These are phyloP conservation scores for Thalia dealbata DNA, from an alignment of 176 grass and related monocot species.

Conservation along the genomic window DNA sequence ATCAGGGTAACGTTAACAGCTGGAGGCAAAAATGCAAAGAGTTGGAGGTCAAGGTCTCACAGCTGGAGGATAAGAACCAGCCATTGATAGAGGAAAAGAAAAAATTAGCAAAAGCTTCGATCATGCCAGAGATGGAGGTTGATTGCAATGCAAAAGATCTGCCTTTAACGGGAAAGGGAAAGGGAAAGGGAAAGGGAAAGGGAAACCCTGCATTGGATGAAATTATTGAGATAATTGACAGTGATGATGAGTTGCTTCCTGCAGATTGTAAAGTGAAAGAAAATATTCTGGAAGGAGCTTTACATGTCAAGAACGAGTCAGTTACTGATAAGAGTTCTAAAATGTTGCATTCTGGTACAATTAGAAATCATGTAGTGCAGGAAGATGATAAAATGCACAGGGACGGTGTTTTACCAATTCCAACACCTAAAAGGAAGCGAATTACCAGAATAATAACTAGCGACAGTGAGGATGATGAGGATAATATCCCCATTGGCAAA, in stretches of 20 bases:
- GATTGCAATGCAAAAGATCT: not conserved
- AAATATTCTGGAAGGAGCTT: slow-evolving; percentile 20
- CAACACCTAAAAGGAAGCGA: slow-evolving; percentile 26
- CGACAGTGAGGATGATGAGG: slow-evolving; percentile 34
- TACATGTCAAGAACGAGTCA: slow-evolving; percentile 10
- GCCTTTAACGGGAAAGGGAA: not conserved
- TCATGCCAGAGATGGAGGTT: not conserved
- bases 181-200: not conserved
- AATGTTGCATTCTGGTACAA: not conserved
- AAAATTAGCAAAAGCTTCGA: not conserved
- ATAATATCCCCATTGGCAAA: slow-evolving; percentile 29
- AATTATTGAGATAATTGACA: slow-evolving; percentile 29
- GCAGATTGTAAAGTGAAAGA: not conserved
- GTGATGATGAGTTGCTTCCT: slow-evolving; percentile 2
- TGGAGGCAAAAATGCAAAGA: slow-evolving; percentile 3
- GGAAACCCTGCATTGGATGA: not conserved
- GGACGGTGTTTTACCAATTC: not conserved
- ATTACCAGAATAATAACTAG: slow-evolving; percentile 6
- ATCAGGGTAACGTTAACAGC: not conserved
- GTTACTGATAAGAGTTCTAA: slow-evolving; percentile 5
- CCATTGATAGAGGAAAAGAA: not conserved
- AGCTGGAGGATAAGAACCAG: not conserved
- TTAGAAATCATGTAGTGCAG: not conserved
- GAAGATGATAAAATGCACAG: not conserved
- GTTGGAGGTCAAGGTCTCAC: not conserved